Conservation (phyloP, 441 rosid genomes). For the Jatropha podagrica region DNA sequence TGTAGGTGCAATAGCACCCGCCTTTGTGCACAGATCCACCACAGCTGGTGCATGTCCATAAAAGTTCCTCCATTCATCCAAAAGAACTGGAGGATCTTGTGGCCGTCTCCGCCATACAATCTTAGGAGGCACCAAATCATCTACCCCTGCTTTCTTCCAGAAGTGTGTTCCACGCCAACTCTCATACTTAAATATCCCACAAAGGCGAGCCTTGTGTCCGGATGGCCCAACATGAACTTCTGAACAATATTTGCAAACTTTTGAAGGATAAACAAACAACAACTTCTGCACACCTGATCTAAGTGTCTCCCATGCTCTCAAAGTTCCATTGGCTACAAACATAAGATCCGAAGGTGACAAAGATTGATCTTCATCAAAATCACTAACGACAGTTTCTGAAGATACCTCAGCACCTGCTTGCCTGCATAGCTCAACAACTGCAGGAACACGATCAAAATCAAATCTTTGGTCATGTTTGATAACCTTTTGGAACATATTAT, state of each 20-base stretch:
- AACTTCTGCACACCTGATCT: constrained; percentile 61
- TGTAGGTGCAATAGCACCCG: constrained; percentile 61
- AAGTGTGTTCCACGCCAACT: constrained; percentile 73
- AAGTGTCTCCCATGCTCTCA: constrained; percentile 72
- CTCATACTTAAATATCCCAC: constrained; percentile 78
- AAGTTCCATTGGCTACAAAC: constrained; percentile 49
- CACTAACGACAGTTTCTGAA: constrained; percentile 19
- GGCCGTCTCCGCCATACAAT: constrained; percentile 72
- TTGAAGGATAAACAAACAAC: constrained; percentile 61
- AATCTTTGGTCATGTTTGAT: constrained; percentile 70
- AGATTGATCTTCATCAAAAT: constrained; percentile 34
- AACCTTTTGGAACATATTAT: constrained; percentile 54
- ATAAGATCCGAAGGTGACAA: constrained; percentile 42
- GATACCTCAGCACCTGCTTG: constrained; percentile 68
- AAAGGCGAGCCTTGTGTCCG: constrained; percentile 74
- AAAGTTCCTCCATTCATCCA: constrained; percentile 56
- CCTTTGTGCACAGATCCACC: constrained; percentile 68
- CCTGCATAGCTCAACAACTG: constrained; percentile 74
- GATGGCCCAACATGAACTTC: constrained; percentile 80
- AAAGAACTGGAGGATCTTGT: constrained; percentile 73
- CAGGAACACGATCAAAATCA: constrained; percentile 73
- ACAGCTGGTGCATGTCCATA: constrained; percentile 90
- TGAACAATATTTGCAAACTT: constrained; percentile 71
- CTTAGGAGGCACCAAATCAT: constrained; percentile 77
- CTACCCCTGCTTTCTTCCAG: constrained; percentile 72